Evolutionary conservation across 805 yeast genomes (phyloP).

Genomic region (Citeromyces nyonsensis): DNA sequence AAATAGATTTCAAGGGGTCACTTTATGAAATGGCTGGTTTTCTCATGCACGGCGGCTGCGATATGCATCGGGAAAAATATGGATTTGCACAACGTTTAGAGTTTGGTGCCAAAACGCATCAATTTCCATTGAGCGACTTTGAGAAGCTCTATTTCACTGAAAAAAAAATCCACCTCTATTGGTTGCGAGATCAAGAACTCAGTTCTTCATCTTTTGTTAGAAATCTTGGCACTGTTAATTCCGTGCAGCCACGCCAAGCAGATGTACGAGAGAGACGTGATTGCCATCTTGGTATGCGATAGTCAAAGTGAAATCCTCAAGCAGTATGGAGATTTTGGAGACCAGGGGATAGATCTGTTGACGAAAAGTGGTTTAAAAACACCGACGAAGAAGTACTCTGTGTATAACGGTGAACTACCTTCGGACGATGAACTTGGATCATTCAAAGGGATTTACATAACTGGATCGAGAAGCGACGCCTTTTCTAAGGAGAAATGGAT

Average conservation of each 20-base stretch:
- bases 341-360: constrained; percentile 21
- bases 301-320: constrained; percentile 15
- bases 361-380: constrained; percentile 8
- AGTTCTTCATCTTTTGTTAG: not conserved
- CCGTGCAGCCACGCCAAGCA: not conserved
- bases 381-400: constrained; percentile 21
- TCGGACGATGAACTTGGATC: constrained; percentile 5
- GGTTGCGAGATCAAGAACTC: too few species aligned
- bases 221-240: too few species aligned
- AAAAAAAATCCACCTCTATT: too few species aligned
- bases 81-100: constrained; percentile 1
- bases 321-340: constrained; percentile 38
- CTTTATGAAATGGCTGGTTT: not conserved
- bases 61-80: constrained; percentile 1
- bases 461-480: constrained; percentile 36
- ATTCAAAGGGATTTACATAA: constrained; percentile 27
- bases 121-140: too few species aligned
- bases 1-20: not conserved
- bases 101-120: not conserved
- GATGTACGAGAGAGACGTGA: constrained; percentile 8
- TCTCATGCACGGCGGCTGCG: too few species aligned
- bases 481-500: constrained; percentile 28
- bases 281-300: constrained; percentile 25
- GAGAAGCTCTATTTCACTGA: too few species aligned
- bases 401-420: constrained; percentile 10